These are phyloP conservation scores for Elongisporangium anandrum DNA, from an alignment of 352 stramenopile genomes.

Conservation along the genomic window DNA sequence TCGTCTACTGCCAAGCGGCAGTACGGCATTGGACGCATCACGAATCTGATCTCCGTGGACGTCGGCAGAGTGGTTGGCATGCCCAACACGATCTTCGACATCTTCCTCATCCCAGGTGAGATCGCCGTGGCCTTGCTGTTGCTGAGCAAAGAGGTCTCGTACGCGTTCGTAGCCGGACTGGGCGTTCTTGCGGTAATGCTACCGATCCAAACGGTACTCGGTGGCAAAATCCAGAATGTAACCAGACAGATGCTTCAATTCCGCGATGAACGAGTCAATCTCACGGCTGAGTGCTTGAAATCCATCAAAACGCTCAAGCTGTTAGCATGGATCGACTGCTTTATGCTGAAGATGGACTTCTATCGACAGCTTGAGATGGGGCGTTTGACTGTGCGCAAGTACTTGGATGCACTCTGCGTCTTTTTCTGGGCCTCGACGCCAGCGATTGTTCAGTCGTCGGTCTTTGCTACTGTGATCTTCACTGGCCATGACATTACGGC, in stretches of 20 bases:
- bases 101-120: constrained; percentile 72
- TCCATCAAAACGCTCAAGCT: constrained; percentile 80
- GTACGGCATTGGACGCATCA: constrained; percentile 58
- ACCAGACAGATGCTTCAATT: constrained; percentile 70
- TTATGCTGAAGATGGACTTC: constrained; percentile 39
- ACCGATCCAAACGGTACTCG: constrained; percentile 77
- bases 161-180: constrained; percentile 80
- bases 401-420: constrained; percentile 86
- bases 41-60: constrained; percentile 79
- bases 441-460: constrained; percentile 80
- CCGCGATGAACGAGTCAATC: constrained; percentile 75
- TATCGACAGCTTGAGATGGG: constrained; percentile 63
- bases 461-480: constrained; percentile 78
- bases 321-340: constrained; percentile 53
- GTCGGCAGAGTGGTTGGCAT: constrained; percentile 68
- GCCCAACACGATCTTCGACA: constrained; percentile 69
- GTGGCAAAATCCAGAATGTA: constrained; percentile 68
- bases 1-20: constrained; percentile 20
- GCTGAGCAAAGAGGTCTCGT: constrained; percentile 73
- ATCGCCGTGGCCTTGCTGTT: constrained; percentile 72
- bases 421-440: constrained; percentile 90
- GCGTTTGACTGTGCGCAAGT: constrained; percentile 76
- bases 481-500: constrained; percentile 66
- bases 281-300: constrained; percentile 61
- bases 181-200: constrained; percentile 78